Base-by-base conservation (phyloP, 345 rosid species). In the Moricandia moricandioides region DNA sequence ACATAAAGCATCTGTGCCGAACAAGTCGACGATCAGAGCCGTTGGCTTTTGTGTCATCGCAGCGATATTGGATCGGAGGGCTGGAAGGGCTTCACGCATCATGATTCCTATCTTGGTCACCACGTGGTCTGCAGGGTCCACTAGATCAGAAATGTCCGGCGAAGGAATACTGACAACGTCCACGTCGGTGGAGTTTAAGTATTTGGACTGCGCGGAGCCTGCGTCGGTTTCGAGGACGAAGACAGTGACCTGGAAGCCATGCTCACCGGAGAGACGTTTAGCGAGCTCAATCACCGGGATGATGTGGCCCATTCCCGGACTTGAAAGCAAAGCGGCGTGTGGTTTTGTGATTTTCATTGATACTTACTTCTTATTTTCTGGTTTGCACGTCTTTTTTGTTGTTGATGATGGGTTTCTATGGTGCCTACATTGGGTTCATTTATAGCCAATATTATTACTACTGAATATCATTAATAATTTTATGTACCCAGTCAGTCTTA, bases 231-330 rank as follows among this genome's bases (percentile, higher is more conserved):
- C 72, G n/a, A 86, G 83, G 10, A 85, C 73, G 45, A 86, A 83
- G 66, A 87, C 73, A 10, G 93, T 83, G 29, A 82, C 81, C 10
- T 61, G 51, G 63, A 85, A 82, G 70, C 80, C 80, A 61, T 83
- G 86, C 70, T 69, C 66, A 24, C 66, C 2, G 29, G 75, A 78
- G 13, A 86, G 85, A 54, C 84, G 84, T 35, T 84, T 82, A 26
- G 81, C 87, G 0, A 90, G 89, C 73, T 88, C 91, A 1, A 88
- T 72, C 57, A 84, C 80, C 0, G 92, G 94, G 78, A 85, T 86
- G 4, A 87, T 74, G 79, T 89, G 95, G 18, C 97, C 89, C 85
- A 86, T 76, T 62, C 97, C 92, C 4, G 91, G 95, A 73, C 94
- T 86, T 2, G 92, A 83, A 5, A 91, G 75, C 14, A 91, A 71